phyloP scores from a whole-genome alignment of 2,329 filamentous ascomycete genomes.

The Calonectria ilicicola region DNA sequence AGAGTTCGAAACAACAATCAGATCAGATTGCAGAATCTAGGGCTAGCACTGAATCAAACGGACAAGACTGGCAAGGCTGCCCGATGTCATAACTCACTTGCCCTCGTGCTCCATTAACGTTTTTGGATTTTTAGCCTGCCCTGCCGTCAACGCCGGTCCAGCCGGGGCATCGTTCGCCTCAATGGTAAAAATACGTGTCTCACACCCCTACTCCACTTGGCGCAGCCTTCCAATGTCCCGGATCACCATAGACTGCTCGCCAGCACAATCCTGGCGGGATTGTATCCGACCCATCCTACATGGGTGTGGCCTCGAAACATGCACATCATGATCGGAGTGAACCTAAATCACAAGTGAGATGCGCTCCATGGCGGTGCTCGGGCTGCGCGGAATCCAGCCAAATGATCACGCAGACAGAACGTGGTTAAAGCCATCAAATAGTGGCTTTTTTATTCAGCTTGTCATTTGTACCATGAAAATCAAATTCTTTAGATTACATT shows the following conservation, averaged over 20 bases:
- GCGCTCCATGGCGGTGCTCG: not conserved
- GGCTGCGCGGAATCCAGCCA: not conserved
- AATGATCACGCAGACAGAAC: not conserved
- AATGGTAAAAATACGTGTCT: not conserved
- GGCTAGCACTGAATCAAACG: not conserved
- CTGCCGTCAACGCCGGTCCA: not conserved
- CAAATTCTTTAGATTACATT: slow-evolving; percentile 5
- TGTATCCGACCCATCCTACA: not conserved
- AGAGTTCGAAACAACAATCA: not conserved
- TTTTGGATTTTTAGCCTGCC: slow-evolving; percentile 10
- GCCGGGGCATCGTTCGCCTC: not conserved
- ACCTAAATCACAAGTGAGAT: not conserved
- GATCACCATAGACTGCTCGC: slow-evolving; percentile 1
- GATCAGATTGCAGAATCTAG: not conserved
- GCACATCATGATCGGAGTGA: slow-evolving; percentile 1
- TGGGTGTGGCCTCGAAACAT: not conserved
- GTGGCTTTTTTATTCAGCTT: slow-evolving; percentile 1
- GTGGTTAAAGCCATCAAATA: not conserved
- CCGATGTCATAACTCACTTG: not conserved
- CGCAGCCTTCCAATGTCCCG: not conserved
- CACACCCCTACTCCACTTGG: slow-evolving; percentile 7
- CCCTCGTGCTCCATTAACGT: slow-evolving; percentile 16
- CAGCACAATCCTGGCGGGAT: not conserved
- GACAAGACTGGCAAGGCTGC: not conserved
- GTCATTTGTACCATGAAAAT: slow-evolving; percentile 11